Evolutionary conservation across 2,329 filamentous ascomycete genomes (phyloP).

Genomic region (Pyrenochaeta sp.): DNA sequence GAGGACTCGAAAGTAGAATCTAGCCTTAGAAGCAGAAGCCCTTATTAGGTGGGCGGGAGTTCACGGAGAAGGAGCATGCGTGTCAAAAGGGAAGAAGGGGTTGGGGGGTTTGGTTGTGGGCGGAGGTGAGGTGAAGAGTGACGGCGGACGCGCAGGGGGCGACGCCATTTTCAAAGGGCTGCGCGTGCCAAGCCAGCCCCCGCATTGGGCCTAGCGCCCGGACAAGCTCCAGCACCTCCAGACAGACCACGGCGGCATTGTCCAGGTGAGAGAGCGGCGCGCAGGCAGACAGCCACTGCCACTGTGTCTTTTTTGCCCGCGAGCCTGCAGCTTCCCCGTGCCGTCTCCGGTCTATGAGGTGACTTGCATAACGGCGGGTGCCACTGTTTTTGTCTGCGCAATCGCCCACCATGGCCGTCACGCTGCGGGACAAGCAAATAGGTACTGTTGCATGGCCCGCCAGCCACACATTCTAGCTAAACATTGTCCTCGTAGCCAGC

Average conservation of each 20-base stretch:
- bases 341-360: slow-evolving; percentile 28
- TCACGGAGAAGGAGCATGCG: slow-evolving; percentile 48
- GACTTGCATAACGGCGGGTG: slow-evolving; percentile 32
- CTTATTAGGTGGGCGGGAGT: slow-evolving; percentile 48
- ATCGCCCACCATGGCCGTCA: slow-evolving; percentile 38
- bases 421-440: slow-evolving; percentile 74
- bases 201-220: slow-evolving; percentile 11
- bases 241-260: slow-evolving; percentile 11
- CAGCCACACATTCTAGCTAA: slow-evolving; percentile 9
- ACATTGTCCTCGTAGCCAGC: slow-evolving; percentile 67
- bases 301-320: slow-evolving; percentile 21
- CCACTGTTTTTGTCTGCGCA: slow-evolving; percentile 25
- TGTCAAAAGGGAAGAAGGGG: slow-evolving; percentile 40
- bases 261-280: slow-evolving; percentile 10
- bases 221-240: slow-evolving; percentile 19
- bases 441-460: slow-evolving; percentile 17
- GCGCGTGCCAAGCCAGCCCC: slow-evolving; percentile 25
- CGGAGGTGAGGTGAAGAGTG: slow-evolving; percentile 34
- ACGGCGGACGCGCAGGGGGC: slow-evolving; percentile 31
- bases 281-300: slow-evolving; percentile 28
- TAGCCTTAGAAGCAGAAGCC: slow-evolving; percentile 47
- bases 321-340: neutral
- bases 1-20: slow-evolving; percentile 40
- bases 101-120: slow-evolving; percentile 16
- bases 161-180: slow-evolving; percentile 29